These are phyloP conservation scores for Corchorus capsularis DNA, from an alignment of 345 rosid species.

Conservation along the genomic window DNA sequence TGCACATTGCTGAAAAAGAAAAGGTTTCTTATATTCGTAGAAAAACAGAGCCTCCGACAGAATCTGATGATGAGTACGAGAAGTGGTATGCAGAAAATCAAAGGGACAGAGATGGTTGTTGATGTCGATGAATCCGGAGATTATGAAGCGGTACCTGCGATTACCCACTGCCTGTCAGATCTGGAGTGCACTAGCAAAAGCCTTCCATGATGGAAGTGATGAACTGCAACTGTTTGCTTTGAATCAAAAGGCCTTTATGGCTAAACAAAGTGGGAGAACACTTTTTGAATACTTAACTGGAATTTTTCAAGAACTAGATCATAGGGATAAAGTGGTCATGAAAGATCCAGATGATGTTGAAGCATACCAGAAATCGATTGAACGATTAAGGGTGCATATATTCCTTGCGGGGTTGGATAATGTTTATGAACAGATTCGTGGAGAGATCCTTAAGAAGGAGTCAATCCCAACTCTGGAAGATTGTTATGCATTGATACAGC, in stretches of 20 bases:
- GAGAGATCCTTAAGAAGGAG: background rate
- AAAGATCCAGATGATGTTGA: constrained; percentile 15
- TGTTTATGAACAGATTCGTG: background rate
- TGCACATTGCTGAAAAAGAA: too few relatives aligned
- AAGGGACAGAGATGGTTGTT: too few relatives aligned
- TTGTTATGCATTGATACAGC: background rate
- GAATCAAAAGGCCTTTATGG: background rate
- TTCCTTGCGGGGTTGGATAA: constrained; percentile 3
- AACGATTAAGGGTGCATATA: constrained; percentile 16
- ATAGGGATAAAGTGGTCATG: constrained; percentile 18
- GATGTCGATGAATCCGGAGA: too few relatives aligned
- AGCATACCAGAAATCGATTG: background rate
- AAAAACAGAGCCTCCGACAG: too few relatives aligned
- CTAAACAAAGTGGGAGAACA: background rate
- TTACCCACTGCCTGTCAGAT: background rate
- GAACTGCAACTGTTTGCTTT: background rate
- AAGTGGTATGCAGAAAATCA: too few relatives aligned
- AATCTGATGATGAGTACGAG: too few relatives aligned
- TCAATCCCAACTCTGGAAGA: background rate
- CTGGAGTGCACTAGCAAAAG: background rate
- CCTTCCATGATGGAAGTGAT: constrained; percentile 5
- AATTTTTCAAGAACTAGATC: constrained; percentile 6
- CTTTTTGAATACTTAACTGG: background rate
- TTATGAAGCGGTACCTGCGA: too few relatives aligned
- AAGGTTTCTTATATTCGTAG: too few relatives aligned